Percentiles rank a stretch among this genome's conserved stretches.
Conservation (phyloP, 495 filamentous ascomycete genomes). For the Penicillium samsonianum region DNA sequence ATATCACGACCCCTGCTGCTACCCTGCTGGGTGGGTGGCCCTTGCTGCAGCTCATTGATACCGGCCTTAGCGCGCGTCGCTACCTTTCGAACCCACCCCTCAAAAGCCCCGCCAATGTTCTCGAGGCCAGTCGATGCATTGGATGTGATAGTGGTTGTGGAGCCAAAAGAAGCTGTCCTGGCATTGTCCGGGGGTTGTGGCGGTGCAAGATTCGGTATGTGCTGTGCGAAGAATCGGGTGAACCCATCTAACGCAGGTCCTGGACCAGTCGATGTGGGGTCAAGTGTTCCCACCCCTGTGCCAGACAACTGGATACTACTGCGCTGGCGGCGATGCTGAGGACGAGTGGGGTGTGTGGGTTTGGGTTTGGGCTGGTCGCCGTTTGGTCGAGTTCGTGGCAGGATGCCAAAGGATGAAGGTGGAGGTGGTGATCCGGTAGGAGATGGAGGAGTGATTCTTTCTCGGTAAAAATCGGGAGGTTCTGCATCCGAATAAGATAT, state of each 20-base stretch:
- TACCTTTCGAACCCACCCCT: constrained; percentile 84
- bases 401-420: constrained; percentile 25
- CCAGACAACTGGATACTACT: constrained; percentile 60
- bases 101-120: constrained; percentile 79
- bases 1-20: constrained; percentile 35
- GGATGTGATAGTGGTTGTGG: constrained; percentile 43
- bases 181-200: constrained; percentile 28
- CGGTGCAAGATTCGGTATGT: constrained; percentile 69
- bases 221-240: constrained; percentile 75
- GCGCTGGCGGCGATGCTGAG: constrained; percentile 42
- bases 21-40: constrained; percentile 32
- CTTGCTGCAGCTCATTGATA: constrained; percentile 45
- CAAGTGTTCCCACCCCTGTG: constrained; percentile 82
- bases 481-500: constrained; percentile 51
- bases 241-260: constrained; percentile 80
- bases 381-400: constrained; percentile 25
- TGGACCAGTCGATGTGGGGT: constrained; percentile 63
- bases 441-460: constrained; percentile 38
- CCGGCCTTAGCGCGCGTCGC: constrained; percentile 53
- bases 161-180: constrained; percentile 44
- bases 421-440: constrained; percentile 35
- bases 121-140: constrained; percentile 65
- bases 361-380: constrained; percentile 24
- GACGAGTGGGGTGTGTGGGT: constrained; percentile 19
- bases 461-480: constrained; percentile 37